A percentile compares a stretch with the other conserved stretches of the same genome.
phyloP scores from a whole-genome alignment of 2,329 filamentous ascomycete genomes.

The Xylaria sp. region DNA sequence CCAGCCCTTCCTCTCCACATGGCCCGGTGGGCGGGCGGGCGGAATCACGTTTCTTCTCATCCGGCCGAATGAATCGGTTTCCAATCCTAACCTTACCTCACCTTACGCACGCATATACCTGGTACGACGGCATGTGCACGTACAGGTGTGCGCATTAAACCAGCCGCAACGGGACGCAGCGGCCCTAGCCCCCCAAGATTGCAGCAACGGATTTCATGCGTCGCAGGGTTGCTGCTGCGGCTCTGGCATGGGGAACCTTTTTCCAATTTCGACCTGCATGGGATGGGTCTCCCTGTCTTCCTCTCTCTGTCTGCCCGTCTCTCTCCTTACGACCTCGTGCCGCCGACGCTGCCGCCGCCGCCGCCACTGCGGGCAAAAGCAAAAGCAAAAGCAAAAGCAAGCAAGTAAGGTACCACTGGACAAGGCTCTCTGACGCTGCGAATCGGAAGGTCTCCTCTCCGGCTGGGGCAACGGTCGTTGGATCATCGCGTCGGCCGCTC shows the following conservation, averaged over 20 bases:
- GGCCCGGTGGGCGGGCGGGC: no score
- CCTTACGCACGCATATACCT: no score
- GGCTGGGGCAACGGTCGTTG: slow-evolving; percentile 3
- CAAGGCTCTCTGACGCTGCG: slow-evolving; percentile 11
- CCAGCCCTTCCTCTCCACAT: no score
- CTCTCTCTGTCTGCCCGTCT: no score
- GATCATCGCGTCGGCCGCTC: background rate
- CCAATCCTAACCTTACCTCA: background rate
- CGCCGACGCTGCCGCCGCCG: no score
- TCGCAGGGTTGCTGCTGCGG: slow-evolving; percentile 8
- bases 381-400: background rate
- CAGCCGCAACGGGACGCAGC: slow-evolving; percentile 9
- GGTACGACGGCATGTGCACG: no score
- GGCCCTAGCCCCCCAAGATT: background rate
- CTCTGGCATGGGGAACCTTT: slow-evolving; percentile 2
- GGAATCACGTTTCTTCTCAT: slow-evolving; percentile 11
- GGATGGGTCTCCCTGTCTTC: background rate
- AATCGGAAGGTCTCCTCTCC: slow-evolving; percentile 31
- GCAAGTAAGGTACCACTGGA: background rate
- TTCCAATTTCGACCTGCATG: background rate
- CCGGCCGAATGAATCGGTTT: no score
- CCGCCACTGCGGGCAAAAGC: background rate
- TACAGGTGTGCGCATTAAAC: slow-evolving; percentile 7
- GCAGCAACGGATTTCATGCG: slow-evolving; percentile 15
- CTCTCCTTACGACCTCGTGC: slow-evolving; percentile 2